These are phyloP conservation scores for Halteria grandinella DNA, from an alignment of 73 alveolate species.

Conservation along the genomic window DNA sequence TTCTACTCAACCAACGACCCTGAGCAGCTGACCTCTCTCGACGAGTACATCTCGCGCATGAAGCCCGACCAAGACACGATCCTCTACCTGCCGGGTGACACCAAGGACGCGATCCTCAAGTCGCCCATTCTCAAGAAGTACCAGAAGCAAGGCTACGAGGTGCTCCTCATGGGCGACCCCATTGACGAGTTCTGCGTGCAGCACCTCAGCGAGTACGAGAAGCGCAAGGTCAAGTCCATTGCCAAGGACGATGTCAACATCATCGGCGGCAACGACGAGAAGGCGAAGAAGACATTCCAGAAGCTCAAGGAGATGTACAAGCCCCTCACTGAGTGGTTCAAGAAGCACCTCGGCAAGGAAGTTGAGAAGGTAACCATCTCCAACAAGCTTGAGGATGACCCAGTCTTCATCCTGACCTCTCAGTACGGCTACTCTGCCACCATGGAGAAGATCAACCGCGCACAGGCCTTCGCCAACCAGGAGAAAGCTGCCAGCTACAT, in stretches of 20 bases:
- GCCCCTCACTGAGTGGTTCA: slow-evolving; percentile 96
- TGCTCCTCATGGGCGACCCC: slow-evolving; percentile 95
- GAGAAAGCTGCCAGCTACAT: slow-evolving; percentile 83
- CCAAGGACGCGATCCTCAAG: slow-evolving; percentile 86
- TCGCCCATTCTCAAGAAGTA: slow-evolving; percentile 97
- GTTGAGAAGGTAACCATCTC: slow-evolving; percentile 90
- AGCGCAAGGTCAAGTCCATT: slow-evolving; percentile 91
- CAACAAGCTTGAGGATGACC: slow-evolving; percentile 90
- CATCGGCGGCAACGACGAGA: slow-evolving; percentile 83
- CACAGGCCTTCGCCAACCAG: slow-evolving; percentile 95
- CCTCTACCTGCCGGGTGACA: slow-evolving; percentile 98
- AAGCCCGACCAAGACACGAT: slow-evolving; percentile 97
- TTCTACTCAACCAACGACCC: slow-evolving; percentile 95
- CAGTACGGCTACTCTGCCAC: slow-evolving; percentile 96
- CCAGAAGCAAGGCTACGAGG: slow-evolving; percentile 93
- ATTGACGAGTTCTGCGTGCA: slow-evolving; percentile 97
- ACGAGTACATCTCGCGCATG: slow-evolving; percentile 97
- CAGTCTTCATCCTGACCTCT: slow-evolving; percentile 88
- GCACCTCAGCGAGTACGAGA: slow-evolving; percentile 91
- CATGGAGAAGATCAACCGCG: slow-evolving; percentile 97
- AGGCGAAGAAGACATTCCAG: slow-evolving; percentile 84
- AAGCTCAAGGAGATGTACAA: slow-evolving; percentile 93
- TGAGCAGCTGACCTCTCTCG: slow-evolving; percentile 94
- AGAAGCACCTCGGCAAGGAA: slow-evolving; percentile 83
- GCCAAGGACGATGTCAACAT: slow-evolving; percentile 96